phyloP scores from a whole-genome alignment of 371 early-diverging fungal species.

The Sporodiniella umbellata region DNA sequence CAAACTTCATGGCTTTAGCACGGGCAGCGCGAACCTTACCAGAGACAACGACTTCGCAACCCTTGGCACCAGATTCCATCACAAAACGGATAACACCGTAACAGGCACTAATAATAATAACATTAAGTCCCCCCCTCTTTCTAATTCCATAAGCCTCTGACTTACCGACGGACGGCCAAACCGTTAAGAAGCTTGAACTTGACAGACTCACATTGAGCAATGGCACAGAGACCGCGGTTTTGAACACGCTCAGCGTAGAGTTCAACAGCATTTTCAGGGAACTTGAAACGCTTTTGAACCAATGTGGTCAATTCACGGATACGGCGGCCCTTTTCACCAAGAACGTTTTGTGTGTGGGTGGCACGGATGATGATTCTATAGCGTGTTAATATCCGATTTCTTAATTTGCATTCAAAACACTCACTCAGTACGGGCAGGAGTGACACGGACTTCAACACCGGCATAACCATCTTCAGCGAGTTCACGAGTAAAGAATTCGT shows the following conservation, averaged over 20 bases:
- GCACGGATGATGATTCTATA: slow-evolving; percentile 94
- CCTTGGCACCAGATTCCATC: slow-evolving; percentile 99
- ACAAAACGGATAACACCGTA: slow-evolving; percentile 98
- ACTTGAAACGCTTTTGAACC: slow-evolving; percentile 98
- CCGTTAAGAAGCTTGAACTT: slow-evolving; percentile 96
- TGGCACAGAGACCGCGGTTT: slow-evolving; percentile 98
- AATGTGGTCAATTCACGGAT: slow-evolving; percentile 98
- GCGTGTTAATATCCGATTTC: background rate
- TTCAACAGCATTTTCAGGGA: slow-evolving; percentile 97
- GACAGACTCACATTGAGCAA: slow-evolving; percentile 98
- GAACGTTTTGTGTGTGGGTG: slow-evolving; percentile 96
- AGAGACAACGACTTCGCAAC: slow-evolving; percentile 98
- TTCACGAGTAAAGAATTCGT: slow-evolving; percentile 97
- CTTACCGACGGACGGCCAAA: slow-evolving; percentile 90
- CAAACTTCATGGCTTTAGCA: slow-evolving; percentile 99
- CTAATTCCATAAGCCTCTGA: background rate
- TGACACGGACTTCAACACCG: slow-evolving; percentile 98
- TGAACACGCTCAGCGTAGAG: slow-evolving; percentile 98
- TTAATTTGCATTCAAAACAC: slow-evolving; percentile 4
- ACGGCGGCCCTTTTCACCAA: slow-evolving; percentile 98
- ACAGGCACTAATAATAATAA: slow-evolving; percentile 73
- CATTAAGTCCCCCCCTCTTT: background rate
- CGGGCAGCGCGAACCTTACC: slow-evolving; percentile 99
- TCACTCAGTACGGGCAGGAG: slow-evolving; percentile 95
- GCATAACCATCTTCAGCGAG: slow-evolving; percentile 90